A percentile compares a stretch with the other conserved stretches of the same genome.
Conservation (phyloP, 208 protist species). For the Trypanosoma lewisi region DNA sequence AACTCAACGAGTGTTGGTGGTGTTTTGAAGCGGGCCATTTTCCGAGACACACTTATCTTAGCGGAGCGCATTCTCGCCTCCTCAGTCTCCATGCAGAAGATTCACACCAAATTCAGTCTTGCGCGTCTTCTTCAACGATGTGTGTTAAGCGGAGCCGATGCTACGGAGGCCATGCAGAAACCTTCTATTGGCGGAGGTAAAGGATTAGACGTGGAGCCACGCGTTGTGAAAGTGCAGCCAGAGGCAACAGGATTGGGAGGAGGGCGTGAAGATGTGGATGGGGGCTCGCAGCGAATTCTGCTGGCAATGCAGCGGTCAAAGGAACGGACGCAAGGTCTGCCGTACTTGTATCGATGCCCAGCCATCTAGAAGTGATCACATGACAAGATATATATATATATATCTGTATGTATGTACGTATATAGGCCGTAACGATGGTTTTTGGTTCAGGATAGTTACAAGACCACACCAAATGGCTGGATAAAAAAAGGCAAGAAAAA, state of each 20-base stretch:
- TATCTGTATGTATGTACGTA: slow-evolving; percentile 1
- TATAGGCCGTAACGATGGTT: neutral
- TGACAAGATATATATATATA: neutral
- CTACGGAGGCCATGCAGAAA: slow-evolving; percentile 39
- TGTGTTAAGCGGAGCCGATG: slow-evolving; percentile 51
- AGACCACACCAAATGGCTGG: neutral
- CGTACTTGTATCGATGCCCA: slow-evolving; percentile 92
- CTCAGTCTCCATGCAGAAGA: slow-evolving; percentile 78
- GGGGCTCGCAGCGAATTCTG: slow-evolving; percentile 44
- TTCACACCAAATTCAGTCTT: slow-evolving; percentile 85
- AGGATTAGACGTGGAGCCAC: slow-evolving; percentile 33
- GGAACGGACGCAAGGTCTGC: slow-evolving; percentile 84
- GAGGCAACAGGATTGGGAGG: slow-evolving; percentile 29
- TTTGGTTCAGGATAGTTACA: neutral
- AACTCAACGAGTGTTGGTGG: slow-evolving; percentile 33
- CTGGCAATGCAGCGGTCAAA: slow-evolving; percentile 78
- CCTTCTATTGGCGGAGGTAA: slow-evolving; percentile 14
- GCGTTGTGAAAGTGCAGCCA: slow-evolving; percentile 49
- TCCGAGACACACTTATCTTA: slow-evolving; percentile 68
- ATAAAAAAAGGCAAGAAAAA: slow-evolving; percentile 31
- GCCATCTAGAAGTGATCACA: slow-evolving; percentile 50
- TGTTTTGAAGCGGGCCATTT: slow-evolving; percentile 72
- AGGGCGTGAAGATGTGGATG: neutral
- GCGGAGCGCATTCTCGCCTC: slow-evolving; percentile 83
- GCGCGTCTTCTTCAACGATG: slow-evolving; percentile 79